phyloP scores from a whole-genome alignment of 2,329 filamentous ascomycete species.

The Nemania sp. region DNA sequence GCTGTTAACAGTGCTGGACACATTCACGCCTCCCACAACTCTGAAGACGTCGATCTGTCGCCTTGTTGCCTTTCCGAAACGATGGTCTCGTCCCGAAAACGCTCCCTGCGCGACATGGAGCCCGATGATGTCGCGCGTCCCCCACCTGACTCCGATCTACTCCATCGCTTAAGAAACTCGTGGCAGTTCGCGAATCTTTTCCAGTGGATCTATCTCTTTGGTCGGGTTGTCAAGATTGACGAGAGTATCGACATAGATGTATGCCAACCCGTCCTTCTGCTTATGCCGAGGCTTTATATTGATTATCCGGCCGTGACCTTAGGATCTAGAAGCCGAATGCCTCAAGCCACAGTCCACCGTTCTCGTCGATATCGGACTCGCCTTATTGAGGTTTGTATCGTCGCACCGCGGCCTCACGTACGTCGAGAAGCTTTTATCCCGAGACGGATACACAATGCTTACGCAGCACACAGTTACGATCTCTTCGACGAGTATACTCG shows the following conservation, averaged over 20 bases:
- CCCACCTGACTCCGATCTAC: slow-evolving; percentile 46
- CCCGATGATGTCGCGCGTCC: slow-evolving; percentile 30
- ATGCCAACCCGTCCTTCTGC: slow-evolving; percentile 38
- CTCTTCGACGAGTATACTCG: slow-evolving; percentile 93
- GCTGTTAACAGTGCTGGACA: background rate
- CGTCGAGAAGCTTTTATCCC: slow-evolving; percentile 44
- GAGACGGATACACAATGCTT: slow-evolving; percentile 23
- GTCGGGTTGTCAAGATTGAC: slow-evolving; percentile 85
- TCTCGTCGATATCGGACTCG: slow-evolving; percentile 80
- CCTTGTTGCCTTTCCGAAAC: slow-evolving; percentile 19
- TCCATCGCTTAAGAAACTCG: slow-evolving; percentile 79
- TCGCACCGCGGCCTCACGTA: slow-evolving; percentile 92
- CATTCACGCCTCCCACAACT: background rate
- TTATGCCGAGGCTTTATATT: background rate
- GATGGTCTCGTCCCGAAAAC: slow-evolving; percentile 55
- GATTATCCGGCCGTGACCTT: slow-evolving; percentile 1
- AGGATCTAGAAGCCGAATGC: slow-evolving; percentile 91
- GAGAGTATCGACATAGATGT: slow-evolving; percentile 91
- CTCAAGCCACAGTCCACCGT: slow-evolving; percentile 76
- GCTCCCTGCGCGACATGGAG: slow-evolving; percentile 51
- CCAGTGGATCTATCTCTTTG: slow-evolving; percentile 93
- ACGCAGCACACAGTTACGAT: slow-evolving; percentile 63
- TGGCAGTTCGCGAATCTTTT: slow-evolving; percentile 95
- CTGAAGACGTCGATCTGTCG: background rate
- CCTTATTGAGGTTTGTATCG: slow-evolving; percentile 88